A percentile compares a stretch with the other conserved stretches of the same genome.
Evolutionary conservation across 2,329 filamentous ascomycete species (phyloP).

Genomic region (Arthrobotrys sinensis): DNA sequence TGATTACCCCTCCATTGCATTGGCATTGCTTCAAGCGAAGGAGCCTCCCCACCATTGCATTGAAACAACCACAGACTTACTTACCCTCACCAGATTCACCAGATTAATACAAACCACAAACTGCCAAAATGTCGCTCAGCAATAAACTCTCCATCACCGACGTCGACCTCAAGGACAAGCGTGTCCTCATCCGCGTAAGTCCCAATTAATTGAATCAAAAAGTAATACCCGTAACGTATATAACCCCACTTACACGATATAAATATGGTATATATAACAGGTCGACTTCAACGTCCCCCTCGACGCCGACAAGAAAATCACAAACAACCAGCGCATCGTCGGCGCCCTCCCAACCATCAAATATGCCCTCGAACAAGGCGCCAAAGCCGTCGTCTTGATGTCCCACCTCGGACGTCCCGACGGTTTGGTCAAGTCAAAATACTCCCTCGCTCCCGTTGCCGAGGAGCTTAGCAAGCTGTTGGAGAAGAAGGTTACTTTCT

Average conservation of each 20-base stretch:
- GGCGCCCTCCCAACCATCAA: constrained; percentile 96
- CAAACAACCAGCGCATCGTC: constrained; percentile 98
- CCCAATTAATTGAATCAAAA: background rate
- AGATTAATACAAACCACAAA: too few species aligned
- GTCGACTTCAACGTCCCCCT: constrained; percentile 99
- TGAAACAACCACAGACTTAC: too few species aligned
- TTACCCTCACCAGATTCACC: too few species aligned
- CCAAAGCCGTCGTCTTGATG: constrained; percentile 96
- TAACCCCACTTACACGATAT: background rate
- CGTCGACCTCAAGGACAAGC: constrained; percentile 97
- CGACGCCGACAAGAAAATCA: constrained; percentile 81
- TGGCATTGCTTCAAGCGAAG: background rate
- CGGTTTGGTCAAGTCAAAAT: constrained; percentile 90
- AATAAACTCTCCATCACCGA: constrained; percentile 98
- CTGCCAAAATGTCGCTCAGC: constrained; percentile 86
- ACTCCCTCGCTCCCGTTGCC: constrained; percentile 92
- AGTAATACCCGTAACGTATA: too few species aligned
- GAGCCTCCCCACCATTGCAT: background rate
- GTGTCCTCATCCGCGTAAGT: constrained; percentile 94
- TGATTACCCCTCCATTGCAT: constrained; percentile 5
- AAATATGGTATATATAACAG: constrained; percentile 66
- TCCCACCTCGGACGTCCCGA: constrained; percentile 97
- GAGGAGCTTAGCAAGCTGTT: constrained; percentile 92
- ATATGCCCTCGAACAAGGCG: constrained; percentile 89
- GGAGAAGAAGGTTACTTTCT: constrained; percentile 86